These are phyloP conservation scores for Lenwebbia sp. DNA, from an alignment of 345 rosid genomes.

Conservation along the genomic window DNA sequence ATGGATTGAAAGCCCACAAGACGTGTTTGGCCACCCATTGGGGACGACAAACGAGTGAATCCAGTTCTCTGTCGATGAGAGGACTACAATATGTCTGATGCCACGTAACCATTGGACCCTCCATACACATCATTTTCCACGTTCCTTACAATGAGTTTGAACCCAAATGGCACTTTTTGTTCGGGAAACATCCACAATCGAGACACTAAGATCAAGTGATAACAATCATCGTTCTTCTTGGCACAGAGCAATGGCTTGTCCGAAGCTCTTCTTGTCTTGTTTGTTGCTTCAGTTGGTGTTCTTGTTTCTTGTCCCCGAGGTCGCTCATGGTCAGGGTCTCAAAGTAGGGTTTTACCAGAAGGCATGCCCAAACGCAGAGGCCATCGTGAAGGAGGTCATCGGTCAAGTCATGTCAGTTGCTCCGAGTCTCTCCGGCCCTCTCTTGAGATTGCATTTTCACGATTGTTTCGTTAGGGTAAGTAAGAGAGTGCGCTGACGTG, in stretches of 20 bases:
- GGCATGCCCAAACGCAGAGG: conserved; percentile 41
- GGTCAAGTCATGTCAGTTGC: conserved; percentile 19
- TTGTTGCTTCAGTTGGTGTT: conserved; percentile 13
- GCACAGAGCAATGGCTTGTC: neutral
- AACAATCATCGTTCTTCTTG: neutral
- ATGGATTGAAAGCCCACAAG: too few species aligned
- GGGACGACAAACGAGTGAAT: too few species aligned
- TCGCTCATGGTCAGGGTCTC: conserved; percentile 12
- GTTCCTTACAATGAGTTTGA: too few species aligned
- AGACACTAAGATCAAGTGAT: neutral
- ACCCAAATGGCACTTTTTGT: neutral
- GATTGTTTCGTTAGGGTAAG: conserved; percentile 73
- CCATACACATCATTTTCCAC: too few species aligned
- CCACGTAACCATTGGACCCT: too few species aligned
- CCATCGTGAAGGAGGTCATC: conserved; percentile 19
- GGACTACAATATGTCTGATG: too few species aligned
- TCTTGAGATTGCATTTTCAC: conserved; percentile 70
- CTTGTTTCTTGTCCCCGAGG: conserved; percentile 7
- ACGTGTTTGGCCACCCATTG: too few species aligned
- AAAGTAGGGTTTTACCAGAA: conserved; percentile 46
- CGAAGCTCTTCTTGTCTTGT: neutral
- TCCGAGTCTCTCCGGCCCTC: conserved; percentile 41
- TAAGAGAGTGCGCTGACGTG: neutral
- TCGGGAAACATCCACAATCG: neutral
- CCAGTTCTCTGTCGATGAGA: too few species aligned